Percentiles rank a stretch among this genome's conserved stretches.
These are phyloP conservation scores for Corymbia maculata DNA, from an alignment of 345 rosid species.

Conservation along the genomic window DNA sequence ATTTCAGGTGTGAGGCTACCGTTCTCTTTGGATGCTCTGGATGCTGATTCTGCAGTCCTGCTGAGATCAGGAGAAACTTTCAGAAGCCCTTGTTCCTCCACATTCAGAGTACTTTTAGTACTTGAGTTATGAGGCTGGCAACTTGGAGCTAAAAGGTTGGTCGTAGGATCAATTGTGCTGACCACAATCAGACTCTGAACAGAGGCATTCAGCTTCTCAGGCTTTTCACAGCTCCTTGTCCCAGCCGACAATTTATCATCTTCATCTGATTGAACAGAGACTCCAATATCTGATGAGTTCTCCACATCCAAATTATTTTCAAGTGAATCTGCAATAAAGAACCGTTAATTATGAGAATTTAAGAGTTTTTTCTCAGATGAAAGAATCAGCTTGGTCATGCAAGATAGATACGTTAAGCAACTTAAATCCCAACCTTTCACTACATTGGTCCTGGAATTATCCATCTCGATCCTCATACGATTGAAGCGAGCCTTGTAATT, in stretches of 20 bases:
- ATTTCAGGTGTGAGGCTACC: not conserved
- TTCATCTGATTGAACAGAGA: not conserved
- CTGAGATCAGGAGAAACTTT: slow-evolving; percentile 1
- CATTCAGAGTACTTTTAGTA: not conserved
- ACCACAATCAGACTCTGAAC: not conserved
- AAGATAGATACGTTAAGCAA: slow-evolving; percentile 13
- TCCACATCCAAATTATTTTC: not conserved
- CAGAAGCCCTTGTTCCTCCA: slow-evolving; percentile 1
- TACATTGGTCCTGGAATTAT: slow-evolving; percentile 16
- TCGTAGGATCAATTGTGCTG: not conserved
- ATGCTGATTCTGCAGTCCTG: not conserved
- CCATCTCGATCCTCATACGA: slow-evolving; percentile 50
- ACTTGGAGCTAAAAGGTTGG: not conserved
- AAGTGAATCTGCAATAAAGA: not conserved
- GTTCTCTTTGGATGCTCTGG: not conserved
- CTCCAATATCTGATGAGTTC: not conserved
- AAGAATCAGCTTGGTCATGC: not conserved
- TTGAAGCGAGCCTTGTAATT: slow-evolving; percentile 61
- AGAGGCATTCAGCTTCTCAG: not conserved
- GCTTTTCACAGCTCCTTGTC: not conserved
- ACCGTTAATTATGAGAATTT: not conserved
- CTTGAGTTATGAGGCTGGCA: not conserved
- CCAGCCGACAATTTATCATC: not conserved
- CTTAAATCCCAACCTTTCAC: not conserved
- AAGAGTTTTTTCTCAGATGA: not conserved